Evolutionary conservation across 2,329 filamentous ascomycete genomes (phyloP).

Genomic region (Pyrenochaeta sp.): DNA sequence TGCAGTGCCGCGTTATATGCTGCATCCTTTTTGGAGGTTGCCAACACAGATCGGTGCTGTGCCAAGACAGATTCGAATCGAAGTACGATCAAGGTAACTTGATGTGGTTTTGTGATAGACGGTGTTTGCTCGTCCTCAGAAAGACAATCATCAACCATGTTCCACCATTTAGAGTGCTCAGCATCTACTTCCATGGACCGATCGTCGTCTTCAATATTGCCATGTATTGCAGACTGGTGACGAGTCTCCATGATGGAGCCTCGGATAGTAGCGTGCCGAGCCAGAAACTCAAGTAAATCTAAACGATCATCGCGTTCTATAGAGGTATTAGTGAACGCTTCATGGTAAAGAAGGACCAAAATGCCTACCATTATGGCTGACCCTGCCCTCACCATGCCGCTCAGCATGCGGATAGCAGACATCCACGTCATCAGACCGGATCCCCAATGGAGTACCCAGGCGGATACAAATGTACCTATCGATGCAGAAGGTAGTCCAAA

Average conservation of each 20-base stretch:
- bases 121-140: conserved; percentile 20
- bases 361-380: conserved; percentile 6
- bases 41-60: conserved; percentile 30
- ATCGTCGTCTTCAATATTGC: conserved; percentile 14
- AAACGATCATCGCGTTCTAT: conserved; percentile 25
- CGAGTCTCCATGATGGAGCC: conserved; percentile 34
- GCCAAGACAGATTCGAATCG: conserved; percentile 33
- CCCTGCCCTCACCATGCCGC: conserved; percentile 9
- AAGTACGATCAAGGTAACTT: conserved; percentile 32
- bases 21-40: conserved; percentile 28
- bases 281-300: conserved; percentile 31
- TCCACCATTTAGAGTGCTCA: conserved; percentile 38
- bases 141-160: conserved; percentile 33
- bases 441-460: conserved; percentile 28
- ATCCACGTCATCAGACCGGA: conserved; percentile 29
- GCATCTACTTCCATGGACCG: conserved; percentile 27
- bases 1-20: conserved; percentile 33
- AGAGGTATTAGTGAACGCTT: not conserved
- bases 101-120: conserved; percentile 28
- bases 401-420: conserved; percentile 34
- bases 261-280: conserved; percentile 29
- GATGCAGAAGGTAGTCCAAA: conserved; percentile 36
- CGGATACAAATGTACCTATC: conserved; percentile 36
- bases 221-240: conserved; percentile 15
- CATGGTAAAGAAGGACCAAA: too few species aligned